Evolutionary conservation across 805 yeast genomes (phyloP).

Genomic region (Yarrowia porcina): DNA sequence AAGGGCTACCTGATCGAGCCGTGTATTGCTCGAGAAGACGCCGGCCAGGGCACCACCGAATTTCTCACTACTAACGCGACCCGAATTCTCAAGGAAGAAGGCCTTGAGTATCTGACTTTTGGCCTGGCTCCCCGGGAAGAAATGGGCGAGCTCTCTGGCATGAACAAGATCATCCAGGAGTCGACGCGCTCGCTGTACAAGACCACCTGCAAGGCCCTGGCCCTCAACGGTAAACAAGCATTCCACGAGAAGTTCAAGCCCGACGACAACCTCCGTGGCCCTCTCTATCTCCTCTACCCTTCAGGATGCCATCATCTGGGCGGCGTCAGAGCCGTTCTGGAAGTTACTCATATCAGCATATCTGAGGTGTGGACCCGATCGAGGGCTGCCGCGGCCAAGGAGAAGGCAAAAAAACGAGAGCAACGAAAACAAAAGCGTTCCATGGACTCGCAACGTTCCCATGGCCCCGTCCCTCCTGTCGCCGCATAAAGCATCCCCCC

Average conservation of each 20-base stretch:
- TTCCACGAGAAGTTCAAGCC: constrained; percentile 24
- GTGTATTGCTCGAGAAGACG: constrained; percentile 20
- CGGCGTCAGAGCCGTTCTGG: constrained; percentile 19
- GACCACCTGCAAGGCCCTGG: constrained; percentile 12
- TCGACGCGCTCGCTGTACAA: constrained; percentile 12
- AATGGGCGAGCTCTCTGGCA: constrained; percentile 21
- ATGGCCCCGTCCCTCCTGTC: constrained; percentile 16
- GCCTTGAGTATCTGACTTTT: constrained; percentile 12
- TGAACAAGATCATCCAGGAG: constrained; percentile 12
- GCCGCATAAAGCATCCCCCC: constrained; percentile 21
- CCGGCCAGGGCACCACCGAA: constrained; percentile 22
- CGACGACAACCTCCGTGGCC: constrained; percentile 22
- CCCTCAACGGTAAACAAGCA: constrained; percentile 14
- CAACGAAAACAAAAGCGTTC: constrained; percentile 8
- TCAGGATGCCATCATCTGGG: constrained; percentile 20
- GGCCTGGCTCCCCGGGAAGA: constrained; percentile 20
- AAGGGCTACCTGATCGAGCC: constrained; percentile 24
- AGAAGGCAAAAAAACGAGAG: constrained; percentile 11
- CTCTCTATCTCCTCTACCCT: constrained; percentile 9
- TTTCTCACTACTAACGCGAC: constrained; percentile 21
- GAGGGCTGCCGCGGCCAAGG: constrained; percentile 20
- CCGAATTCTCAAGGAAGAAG: constrained; percentile 12
- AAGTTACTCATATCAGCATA: constrained; percentile 19
- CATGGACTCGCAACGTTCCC: not conserved
- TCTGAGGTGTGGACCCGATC: constrained; percentile 22